Base-by-base conservation (phyloP, 768 basidiomycete species). In the Tylopilus rubrobrunneus region DNA sequence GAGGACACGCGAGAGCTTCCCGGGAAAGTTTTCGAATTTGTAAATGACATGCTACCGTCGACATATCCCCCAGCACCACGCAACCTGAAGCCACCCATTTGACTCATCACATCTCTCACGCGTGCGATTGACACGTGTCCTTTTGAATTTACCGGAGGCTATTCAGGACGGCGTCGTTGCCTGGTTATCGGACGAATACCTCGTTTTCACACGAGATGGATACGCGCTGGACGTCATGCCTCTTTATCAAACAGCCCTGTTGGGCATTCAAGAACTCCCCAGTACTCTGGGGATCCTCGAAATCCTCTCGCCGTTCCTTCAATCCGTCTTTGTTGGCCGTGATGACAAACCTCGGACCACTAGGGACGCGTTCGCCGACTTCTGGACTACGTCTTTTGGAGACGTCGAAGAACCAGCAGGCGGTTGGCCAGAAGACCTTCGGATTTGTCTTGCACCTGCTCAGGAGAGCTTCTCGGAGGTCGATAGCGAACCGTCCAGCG, bases 21-120 rank as follows among this genome's bases (percentile, higher is more conserved):
- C 3, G 67, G 71, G 14, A 64, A 70, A 23, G 62, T 89, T 15
- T 66, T 89, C 28, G 78, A 82, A 43, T 79, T 88, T 50, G 74
- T 83, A 49, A 82, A 84, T 55, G 78, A 81, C 41, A 81, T 81
- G 0, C 72, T 91, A 53, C 69, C 73, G 21, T 74, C 78, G 9
- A 78, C 79, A 9, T 92, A 92, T 68, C 89, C 89, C 0, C 86
- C 87, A 0, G 77, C 78, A 19, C 74, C 78, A 5, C 72, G 73
- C 45, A 78, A 81, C 59, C 74, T 77, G 62, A 74, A 78, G 48
- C 75, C 76, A 36, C 78, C 79, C 34, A 71, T 81, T 56, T 90
- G 87, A 87, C 72, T 87, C 57, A 70, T 83, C 19, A 73, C 82
- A 37, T 76, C 84, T 5, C 67, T 89, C 49, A 76, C 76, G 42